Base-by-base conservation (phyloP, 2,329 filamentous ascomycete species). In the Trichoderma sp. region DNA sequence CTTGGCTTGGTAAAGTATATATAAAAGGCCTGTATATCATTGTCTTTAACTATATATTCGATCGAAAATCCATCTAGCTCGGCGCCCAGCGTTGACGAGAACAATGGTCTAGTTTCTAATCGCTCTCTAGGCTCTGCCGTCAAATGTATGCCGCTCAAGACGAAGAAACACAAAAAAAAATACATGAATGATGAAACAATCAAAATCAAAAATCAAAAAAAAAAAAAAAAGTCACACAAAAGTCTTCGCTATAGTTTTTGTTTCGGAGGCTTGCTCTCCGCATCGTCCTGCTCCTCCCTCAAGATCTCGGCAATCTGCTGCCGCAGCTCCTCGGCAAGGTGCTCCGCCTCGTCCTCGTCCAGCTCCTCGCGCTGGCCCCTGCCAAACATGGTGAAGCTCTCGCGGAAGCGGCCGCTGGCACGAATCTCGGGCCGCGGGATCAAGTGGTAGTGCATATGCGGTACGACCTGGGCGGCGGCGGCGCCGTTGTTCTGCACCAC, bases 401-500 rank as follows among this genome's bases (percentile, higher is more conserved):
- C 84, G 68, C 86, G 86, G 72, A 80, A 81, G 56, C 80, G 77
- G 7, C 82, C 84, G 71, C 82, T 84, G 56, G 81, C 85, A 71
- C 81, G 82, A 68, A 86, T 86, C 80, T 91, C 88, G 0, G 94
- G 93, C 42, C 94, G 83, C 0, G 94, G 94, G 37, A 99, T 96
- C 63, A 98, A 86, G 74, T 99, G 95, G 77, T 96, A 98, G 78
- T 99, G 94, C 58, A 96, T 90, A 78, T 98, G 94, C 25, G 91
- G 91, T 2, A 98, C 93, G 17, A 97, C 93, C 80, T 98, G 94
- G 2, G 93, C 93, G 2, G 94, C 94, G 35, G 93, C 88, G 4
- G 89, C 89, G 17, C 94, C 93, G 73, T 97, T 98, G 77, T 98
- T 98, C 82, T 98, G 94, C 66, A 98, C 92, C 34, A 98, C 89